Evolutionary conservation across 495 filamentous ascomycete genomes (phyloP), one percentile per base, ranked within the genome.

Genomic region (Antarctomyces pellizariae): DNA sequence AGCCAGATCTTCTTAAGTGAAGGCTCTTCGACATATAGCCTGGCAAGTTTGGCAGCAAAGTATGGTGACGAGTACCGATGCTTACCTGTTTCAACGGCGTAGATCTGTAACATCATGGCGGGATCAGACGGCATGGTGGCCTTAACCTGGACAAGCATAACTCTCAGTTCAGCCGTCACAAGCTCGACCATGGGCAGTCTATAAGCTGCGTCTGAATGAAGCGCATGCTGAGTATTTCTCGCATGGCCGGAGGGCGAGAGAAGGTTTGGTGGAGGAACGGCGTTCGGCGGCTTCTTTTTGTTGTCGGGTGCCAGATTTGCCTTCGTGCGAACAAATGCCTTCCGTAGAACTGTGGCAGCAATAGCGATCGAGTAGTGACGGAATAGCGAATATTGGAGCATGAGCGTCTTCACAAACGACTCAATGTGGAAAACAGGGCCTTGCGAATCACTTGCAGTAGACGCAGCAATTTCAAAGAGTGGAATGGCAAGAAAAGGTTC

Each of bases 291-390:
- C 16, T 24, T 32, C 11, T 44, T 36, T 29, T 40, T 16, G 5
- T 25, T 23, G 16, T 41, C 35, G 18, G 32, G 29, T 11, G 35
- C 25, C 28, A 18, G 10, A 29, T 46, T 34, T 28, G 41, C 38
- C 35, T 46, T 45, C 0, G 54, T 52, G 18, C 52, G 58, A 37
- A 63, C 53, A 42, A 93, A 76, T 4, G 80, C 76, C 32, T 71
- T 67, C 28, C 61, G 59, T 7, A 97, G 47, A 5, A 89, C 74
- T 31, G 67, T 70, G 12, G 59, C 47, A 15, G 89, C 89, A 25
- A 95, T 63, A 7, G 73, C 75, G 15, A 84, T 56, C n/a, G 80
- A 71, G 41, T 92, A 95, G 41, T 90, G 84, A 3, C 84, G 71
- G 44, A 89, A 93, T 1, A 99, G 59, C 3, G 89, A 95, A 41